Evolutionary conservation across 73 alveolate species (phyloP).

Genomic region (Stentor roeselii): DNA sequence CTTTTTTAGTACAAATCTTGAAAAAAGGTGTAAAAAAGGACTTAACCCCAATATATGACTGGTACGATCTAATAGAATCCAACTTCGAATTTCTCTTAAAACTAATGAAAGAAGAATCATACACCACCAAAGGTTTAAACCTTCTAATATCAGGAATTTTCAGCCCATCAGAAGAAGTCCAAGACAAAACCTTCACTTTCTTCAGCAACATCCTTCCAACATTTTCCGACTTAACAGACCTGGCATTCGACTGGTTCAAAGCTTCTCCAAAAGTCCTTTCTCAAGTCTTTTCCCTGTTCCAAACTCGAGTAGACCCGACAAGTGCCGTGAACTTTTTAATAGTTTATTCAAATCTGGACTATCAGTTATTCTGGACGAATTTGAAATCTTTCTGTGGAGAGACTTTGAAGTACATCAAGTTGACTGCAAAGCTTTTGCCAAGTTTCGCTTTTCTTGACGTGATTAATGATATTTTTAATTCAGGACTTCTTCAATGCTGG

Average conservation of each 20-base stretch:
- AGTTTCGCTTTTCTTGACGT: background rate
- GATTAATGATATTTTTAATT: background rate
- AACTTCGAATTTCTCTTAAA: no score
- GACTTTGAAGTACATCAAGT: background rate
- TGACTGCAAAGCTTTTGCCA: background rate
- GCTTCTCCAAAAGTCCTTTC: background rate
- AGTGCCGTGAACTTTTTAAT: background rate
- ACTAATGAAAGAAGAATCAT: background rate
- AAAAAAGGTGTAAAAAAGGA: constrained; percentile 66
- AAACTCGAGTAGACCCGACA: background rate
- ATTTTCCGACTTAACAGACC: no score
- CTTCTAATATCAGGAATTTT: constrained; percentile 12
- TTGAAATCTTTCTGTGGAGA: background rate
- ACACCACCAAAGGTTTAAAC: background rate
- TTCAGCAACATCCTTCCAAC: no score
- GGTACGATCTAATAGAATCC: constrained; percentile 50
- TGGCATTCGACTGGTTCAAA: background rate
- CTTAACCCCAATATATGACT: constrained; percentile 51
- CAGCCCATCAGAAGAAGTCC: background rate
- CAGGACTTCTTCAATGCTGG: constrained; percentile 69
- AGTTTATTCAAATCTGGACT: background rate
- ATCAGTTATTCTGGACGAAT: background rate
- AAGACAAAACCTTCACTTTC: background rate
- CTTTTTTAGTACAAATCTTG: constrained; percentile 45
- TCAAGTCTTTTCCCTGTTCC: background rate